Evolutionary conservation across 2,329 filamentous ascomycete species (phyloP), one percentile per base, ranked within the genome.

Genomic region (Xylaria multiplex): DNA sequence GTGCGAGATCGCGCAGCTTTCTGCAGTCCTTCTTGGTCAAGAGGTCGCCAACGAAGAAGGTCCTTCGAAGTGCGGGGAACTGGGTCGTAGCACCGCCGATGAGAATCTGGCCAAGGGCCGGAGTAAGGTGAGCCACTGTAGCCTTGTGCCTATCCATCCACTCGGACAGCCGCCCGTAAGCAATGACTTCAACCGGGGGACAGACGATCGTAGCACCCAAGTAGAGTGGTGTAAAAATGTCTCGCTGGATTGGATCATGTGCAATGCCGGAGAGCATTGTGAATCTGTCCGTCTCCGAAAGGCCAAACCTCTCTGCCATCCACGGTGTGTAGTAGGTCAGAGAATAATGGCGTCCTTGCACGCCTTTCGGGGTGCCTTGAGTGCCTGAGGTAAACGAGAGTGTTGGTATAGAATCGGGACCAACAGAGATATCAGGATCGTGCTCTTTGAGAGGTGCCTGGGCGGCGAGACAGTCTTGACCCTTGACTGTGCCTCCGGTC

Each of bases 41-140:
- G 42, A 97, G 84, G 76, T 98, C 95, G 35, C 95, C 95, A 0
- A 98, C 95, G 69, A 96, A 97, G 83, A 98, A 96, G 19, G 90
- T 93, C 64, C 89, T 85, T 65, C 91, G 85, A 19, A 98, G 83
- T 13, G 86, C 83, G 1, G 93, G 90, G 74, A 97, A 96, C 71
- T 91, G 80, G 0, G 92, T 89, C 3, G 83, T 90, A 24, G 93
- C 92, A 71, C 92, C 93, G 49, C 94, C 93, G n/a, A 95, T 90
- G 2, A 97, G 82, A 68, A 98, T 96, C 73, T 97, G 93, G 63
- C 93, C 94, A 94, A 97, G 97, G 65, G 96, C 95, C 11, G 96
- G 96, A 1, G 96, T 98, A 46, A 98, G 81, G 79, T 98, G 95
- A 11, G 91, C 93, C 24, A 94, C 91, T 16, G 90, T 97, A 2